Percentiles rank a stretch among this genome's conserved stretches.
phyloP scores from a whole-genome alignment of 2,329 filamentous ascomycete genomes.

The Elsinoe ampelina region DNA sequence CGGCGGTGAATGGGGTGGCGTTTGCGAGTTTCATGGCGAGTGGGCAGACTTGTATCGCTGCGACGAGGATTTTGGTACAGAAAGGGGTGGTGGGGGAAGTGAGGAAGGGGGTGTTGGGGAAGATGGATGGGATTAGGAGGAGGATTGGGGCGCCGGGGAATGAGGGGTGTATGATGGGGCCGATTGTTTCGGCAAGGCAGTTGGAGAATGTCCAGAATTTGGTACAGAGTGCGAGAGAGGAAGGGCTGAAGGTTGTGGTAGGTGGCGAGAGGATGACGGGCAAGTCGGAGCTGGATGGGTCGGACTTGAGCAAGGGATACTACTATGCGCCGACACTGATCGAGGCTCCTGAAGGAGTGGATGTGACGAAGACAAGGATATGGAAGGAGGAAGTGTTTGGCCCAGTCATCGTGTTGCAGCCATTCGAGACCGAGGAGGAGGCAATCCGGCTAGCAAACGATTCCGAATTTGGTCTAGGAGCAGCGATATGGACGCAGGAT shows the following conservation, averaged over 20 bases:
- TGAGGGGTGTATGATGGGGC: slow-evolving; percentile 58
- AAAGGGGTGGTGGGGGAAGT: slow-evolving; percentile 50
- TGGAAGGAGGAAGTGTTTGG: slow-evolving; percentile 37
- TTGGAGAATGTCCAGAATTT: slow-evolving; percentile 9
- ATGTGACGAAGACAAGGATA: slow-evolving; percentile 14
- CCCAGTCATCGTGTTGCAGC: slow-evolving; percentile 39
- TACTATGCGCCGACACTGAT: slow-evolving; percentile 19
- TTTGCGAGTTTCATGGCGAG: slow-evolving; percentile 36
- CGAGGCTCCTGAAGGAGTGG: slow-evolving; percentile 18
- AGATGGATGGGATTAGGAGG: slow-evolving; percentile 44
- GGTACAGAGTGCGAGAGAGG: slow-evolving; percentile 12
- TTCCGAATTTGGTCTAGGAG: slow-evolving; percentile 42
- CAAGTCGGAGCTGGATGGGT: slow-evolving; percentile 1
- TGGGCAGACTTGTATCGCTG: slow-evolving; percentile 50
- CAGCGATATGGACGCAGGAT: slow-evolving; percentile 44
- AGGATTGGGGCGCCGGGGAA: slow-evolving; percentile 59
- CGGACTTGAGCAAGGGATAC: slow-evolving; percentile 17
- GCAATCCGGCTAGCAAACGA: slow-evolving; percentile 42
- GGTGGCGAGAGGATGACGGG: slow-evolving; percentile 13
- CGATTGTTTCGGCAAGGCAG: slow-evolving; percentile 41
- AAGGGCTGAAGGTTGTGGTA: slow-evolving; percentile 15
- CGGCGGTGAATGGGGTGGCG: slow-evolving; percentile 35
- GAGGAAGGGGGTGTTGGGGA: slow-evolving; percentile 48
- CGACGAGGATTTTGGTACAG: slow-evolving; percentile 45
- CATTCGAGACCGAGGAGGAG: slow-evolving; percentile 39